Percentiles rank a stretch among this genome's conserved stretches.
These are phyloP conservation scores for Fragaria vesca DNA, from an alignment of 306 rosid genomes.

Conservation along the genomic window DNA sequence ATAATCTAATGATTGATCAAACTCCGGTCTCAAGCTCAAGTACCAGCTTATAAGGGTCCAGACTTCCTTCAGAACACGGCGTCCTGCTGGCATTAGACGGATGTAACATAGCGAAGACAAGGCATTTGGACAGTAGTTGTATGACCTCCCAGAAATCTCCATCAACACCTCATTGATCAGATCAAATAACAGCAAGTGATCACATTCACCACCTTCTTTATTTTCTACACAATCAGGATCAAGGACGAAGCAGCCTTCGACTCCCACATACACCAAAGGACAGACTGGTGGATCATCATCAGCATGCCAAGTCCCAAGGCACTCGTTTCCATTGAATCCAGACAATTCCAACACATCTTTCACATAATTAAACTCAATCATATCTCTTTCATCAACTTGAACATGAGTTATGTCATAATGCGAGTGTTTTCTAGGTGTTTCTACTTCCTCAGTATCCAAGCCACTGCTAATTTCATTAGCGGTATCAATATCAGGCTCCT, in stretches of 20 bases:
- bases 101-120: slow-evolving; percentile 45
- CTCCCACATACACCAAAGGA: slow-evolving; percentile 48
- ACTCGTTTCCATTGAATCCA: slow-evolving; percentile 39
- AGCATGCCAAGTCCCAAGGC: slow-evolving; percentile 55
- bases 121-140: slow-evolving; percentile 49
- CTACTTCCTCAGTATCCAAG: slow-evolving; percentile 14
- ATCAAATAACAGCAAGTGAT: slow-evolving; percentile 71
- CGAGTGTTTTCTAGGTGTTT: slow-evolving; percentile 1
- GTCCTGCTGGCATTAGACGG: slow-evolving; percentile 49
- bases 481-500: slow-evolving; percentile 23
- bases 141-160: slow-evolving; percentile 65
- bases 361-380: slow-evolving; percentile 63
- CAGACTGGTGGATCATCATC: slow-evolving; percentile 49
- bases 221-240: slow-evolving; percentile 55
- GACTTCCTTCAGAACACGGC: slow-evolving; percentile 47
- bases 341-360: slow-evolving; percentile 66
- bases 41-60: slow-evolving; percentile 64
- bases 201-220: slow-evolving; percentile 40
- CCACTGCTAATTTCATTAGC: slow-evolving; percentile 15
- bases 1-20: slow-evolving; percentile 47
- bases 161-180: slow-evolving; percentile 63
- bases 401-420: slow-evolving; percentile 27
- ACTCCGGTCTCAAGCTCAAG: slow-evolving; percentile 36
- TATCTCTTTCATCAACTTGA: slow-evolving; percentile 34
- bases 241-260: slow-evolving; percentile 44